phyloP scores from a whole-genome alignment of 257 asterid genomes.

The Solanum pinnatisectum region DNA sequence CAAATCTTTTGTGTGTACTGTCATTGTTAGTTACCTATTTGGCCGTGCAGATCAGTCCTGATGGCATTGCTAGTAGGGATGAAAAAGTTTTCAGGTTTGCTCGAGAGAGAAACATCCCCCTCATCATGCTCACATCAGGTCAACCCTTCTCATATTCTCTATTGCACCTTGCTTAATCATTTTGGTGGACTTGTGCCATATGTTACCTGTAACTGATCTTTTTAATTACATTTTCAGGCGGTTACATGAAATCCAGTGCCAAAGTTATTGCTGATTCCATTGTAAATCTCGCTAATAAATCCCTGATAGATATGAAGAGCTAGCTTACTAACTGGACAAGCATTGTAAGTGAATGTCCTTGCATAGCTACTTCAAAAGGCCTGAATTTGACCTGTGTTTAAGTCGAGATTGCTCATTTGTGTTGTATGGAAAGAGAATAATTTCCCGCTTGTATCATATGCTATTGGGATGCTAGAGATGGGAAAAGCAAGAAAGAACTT shows the following conservation, averaged over 20 bases:
- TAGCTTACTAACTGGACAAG: neutral
- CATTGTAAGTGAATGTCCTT: neutral
- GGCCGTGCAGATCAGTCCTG: conserved; percentile 65
- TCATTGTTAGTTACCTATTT: neutral
- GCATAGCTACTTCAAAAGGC: neutral
- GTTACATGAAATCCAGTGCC: conserved; percentile 94
- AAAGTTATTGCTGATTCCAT: conserved; percentile 85
- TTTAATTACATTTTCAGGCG: conserved; percentile 42
- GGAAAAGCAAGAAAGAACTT: neutral
- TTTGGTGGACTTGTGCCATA: neutral
- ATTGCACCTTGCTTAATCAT: neutral
- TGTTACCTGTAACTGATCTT: neutral
- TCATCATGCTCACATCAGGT: conserved; percentile 98
- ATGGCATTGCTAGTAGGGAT: conserved; percentile 70
- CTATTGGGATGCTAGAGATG: neutral
- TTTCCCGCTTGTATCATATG: neutral
- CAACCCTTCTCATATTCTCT: neutral
- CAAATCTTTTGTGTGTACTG: neutral
- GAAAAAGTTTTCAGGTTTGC: conserved; percentile 80
- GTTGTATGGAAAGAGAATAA: neutral
- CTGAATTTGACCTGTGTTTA: neutral
- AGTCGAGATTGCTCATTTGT: neutral
- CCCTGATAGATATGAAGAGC: conserved; percentile 45
- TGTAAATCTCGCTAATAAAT: conserved; percentile 53
- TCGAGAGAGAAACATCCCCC: conserved; percentile 53